phyloP scores from a whole-genome alignment of 495 filamentous ascomycete genomes.

The Wilcoxina mikolae region DNA sequence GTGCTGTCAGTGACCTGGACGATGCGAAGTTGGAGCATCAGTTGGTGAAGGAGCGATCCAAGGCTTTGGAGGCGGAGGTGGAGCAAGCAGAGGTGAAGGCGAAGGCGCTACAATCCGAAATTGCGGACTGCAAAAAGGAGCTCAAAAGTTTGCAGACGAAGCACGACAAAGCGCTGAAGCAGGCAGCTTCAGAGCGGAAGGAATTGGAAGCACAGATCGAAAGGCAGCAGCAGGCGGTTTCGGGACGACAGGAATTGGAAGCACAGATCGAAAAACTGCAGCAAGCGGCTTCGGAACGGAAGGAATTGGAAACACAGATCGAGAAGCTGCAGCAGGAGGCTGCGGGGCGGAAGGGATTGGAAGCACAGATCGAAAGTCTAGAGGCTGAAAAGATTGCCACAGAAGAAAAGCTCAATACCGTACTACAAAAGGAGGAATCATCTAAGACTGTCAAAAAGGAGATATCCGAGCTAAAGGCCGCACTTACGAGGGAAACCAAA shows the following conservation, averaged over 20 bases:
- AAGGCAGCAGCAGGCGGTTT: slow-evolving; percentile 25
- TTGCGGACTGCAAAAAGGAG: slow-evolving; percentile 4
- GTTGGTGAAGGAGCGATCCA: slow-evolving; percentile 3
- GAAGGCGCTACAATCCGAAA: neutral
- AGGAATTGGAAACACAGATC: slow-evolving; percentile 41
- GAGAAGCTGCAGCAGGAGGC: slow-evolving; percentile 30
- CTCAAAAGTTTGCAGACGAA: slow-evolving; percentile 31
- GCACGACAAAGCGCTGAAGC: slow-evolving; percentile 41
- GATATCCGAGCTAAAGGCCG: slow-evolving; percentile 69
- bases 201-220: slow-evolving; percentile 41
- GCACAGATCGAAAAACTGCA: slow-evolving; percentile 29
- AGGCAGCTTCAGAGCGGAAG: slow-evolving; percentile 58
- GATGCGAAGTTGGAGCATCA: slow-evolving; percentile 1
- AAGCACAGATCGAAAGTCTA: neutral
- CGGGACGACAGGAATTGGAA: neutral
- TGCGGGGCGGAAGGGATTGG: neutral
- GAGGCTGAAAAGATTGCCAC: slow-evolving; percentile 30
- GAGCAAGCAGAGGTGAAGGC: neutral
- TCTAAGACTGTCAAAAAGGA: slow-evolving; percentile 43
- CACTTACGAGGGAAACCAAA: slow-evolving; percentile 71
- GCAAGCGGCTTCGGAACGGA: slow-evolving; percentile 56
- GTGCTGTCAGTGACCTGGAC: neutral
- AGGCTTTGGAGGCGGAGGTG: neutral
- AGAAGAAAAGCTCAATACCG: slow-evolving; percentile 31
- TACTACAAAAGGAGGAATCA: slow-evolving; percentile 33